These are phyloP conservation scores for Teratosphaeria epicoccoides DNA, from an alignment of 2,329 filamentous ascomycete species.

Conservation along the genomic window DNA sequence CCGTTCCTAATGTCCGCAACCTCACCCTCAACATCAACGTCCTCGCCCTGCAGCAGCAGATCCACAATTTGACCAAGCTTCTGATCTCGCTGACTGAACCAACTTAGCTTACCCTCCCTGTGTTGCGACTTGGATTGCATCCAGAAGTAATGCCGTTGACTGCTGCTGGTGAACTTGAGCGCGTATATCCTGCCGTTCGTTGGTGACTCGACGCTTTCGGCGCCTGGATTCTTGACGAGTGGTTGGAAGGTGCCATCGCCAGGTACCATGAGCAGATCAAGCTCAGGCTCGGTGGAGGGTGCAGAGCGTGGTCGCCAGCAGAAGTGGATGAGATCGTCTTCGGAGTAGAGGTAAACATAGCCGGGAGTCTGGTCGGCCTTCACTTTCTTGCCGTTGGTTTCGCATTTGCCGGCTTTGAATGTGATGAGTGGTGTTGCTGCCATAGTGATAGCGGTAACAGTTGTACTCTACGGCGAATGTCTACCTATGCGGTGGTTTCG, in stretches of 20 bases:
- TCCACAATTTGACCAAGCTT: slow-evolving; percentile 86
- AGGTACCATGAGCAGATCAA: slow-evolving; percentile 91
- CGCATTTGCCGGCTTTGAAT: slow-evolving; percentile 90
- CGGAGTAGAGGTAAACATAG: slow-evolving; percentile 84
- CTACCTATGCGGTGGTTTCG: too few relatives aligned
- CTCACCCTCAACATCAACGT: slow-evolving; percentile 67
- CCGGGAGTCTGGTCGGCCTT: slow-evolving; percentile 63
- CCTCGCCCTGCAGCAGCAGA: slow-evolving; percentile 73
- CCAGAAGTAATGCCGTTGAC: slow-evolving; percentile 90
- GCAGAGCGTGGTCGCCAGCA: slow-evolving; percentile 82
- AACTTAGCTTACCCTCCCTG: slow-evolving; percentile 56
- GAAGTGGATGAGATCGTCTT: slow-evolving; percentile 94
- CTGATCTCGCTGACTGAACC: slow-evolving; percentile 74
- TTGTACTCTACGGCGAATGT: too few relatives aligned
- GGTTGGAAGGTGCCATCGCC: slow-evolving; percentile 78
- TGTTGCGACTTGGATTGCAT: slow-evolving; percentile 83
- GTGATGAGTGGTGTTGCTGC: slow-evolving; percentile 79
- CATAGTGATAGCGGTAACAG: slow-evolving; percentile 50
- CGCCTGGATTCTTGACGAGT: slow-evolving; percentile 29
- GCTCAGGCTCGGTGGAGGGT: slow-evolving; percentile 59
- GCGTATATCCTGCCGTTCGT: slow-evolving; percentile 83
- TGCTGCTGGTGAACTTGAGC: slow-evolving; percentile 87
- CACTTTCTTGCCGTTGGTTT: slow-evolving; percentile 51
- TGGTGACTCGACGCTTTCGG: slow-evolving; percentile 50
- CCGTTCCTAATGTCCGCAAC: slow-evolving; percentile 39